Evolutionary conservation across 768 basidiomycete genomes (phyloP), one percentile per base, ranked within the genome.

Genomic region (Boletus patriciae): DNA sequence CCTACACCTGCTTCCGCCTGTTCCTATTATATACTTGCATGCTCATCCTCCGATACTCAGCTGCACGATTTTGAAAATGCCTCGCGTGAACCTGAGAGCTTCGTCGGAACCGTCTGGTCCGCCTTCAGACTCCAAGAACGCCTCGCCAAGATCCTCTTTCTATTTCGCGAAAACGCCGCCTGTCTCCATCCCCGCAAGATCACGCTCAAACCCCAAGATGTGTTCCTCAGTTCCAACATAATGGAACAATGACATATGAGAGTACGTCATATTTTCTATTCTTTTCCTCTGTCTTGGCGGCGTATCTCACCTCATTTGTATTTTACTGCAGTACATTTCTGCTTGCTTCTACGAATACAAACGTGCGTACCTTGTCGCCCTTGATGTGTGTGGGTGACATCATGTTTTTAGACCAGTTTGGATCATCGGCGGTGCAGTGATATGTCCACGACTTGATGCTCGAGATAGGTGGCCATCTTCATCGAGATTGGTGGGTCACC

Each of bases 101-200:
- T 80, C 0, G 80, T 82, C 42, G 81, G 82, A 1, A 80, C 83
- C 29, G 69, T 83, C 12, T 83, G 76, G 18, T 83, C 83, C 8
- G 75, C 81, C 0, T 80, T 75, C 54, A 72, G 73, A 50, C 70
- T 83, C 29, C 77, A 82, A 19, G 76, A 81, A 37, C 76, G 81
- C 29, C 74, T 83, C 9, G 70, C 77, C 11, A 78, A 78, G 58
- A 72, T 83, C 13, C 69, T 80, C 12, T 79, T 74, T 57, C 68
- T 83, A 6, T 82, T 83, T 61, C 77, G 79, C 37, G 78, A 81
- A 57, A 83, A 83, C 49, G 81, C 82, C 3, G 78, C 82, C 1
- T 77, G 70, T 40, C 69, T 83, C 15, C 82, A 80, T 57, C 81
- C 81, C 8, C 74, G 78, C 48, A 79, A 75, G 57, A 68, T 83